Conservation (phyloP, 345 rosid species). For the Melastoma malabathricum region DNA sequence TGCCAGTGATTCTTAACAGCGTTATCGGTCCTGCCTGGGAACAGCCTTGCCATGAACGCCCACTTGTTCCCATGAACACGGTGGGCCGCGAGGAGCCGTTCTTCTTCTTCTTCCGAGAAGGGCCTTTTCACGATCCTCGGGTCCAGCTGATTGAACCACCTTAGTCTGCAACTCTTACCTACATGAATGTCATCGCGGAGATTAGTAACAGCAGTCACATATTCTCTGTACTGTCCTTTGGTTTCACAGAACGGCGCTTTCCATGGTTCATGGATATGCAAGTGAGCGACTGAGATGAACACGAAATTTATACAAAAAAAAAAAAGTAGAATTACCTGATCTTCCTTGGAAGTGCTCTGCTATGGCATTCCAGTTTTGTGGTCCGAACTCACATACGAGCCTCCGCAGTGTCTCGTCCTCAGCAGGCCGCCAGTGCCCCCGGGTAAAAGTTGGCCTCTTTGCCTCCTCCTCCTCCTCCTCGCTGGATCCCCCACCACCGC, state of each 20-base stretch:
- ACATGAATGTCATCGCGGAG: not conserved
- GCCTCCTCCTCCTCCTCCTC: slow-evolving; percentile 22
- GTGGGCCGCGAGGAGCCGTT: slow-evolving; percentile 36
- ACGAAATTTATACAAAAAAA: not conserved
- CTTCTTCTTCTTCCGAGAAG: slow-evolving; percentile 47
- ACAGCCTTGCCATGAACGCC: slow-evolving; percentile 43
- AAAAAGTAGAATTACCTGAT: slow-evolving; percentile 30
- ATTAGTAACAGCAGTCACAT: no score
- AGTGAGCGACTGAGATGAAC: no score
- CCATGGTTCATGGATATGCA: no score
- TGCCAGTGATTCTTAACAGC: slow-evolving; percentile 58
- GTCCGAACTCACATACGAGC: slow-evolving; percentile 48
- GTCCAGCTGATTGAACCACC: slow-evolving; percentile 56
- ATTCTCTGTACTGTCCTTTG: no score
- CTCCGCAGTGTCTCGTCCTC: slow-evolving; percentile 59
- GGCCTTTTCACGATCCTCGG: slow-evolving; percentile 45
- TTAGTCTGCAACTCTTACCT: slow-evolving; percentile 56
- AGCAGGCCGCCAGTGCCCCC: slow-evolving; percentile 75
- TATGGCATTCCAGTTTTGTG: slow-evolving; percentile 69
- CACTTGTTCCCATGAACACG: slow-evolving; percentile 45
- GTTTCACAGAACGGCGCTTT: no score
- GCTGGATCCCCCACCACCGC: slow-evolving; percentile 12
- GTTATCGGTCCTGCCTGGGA: slow-evolving; percentile 50
- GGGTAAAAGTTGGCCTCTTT: slow-evolving; percentile 19
- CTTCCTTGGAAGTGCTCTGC: slow-evolving; percentile 63